Evolutionary conservation across 768 basidiomycete species (phyloP).

Genomic region (Mycena vulgaris): DNA sequence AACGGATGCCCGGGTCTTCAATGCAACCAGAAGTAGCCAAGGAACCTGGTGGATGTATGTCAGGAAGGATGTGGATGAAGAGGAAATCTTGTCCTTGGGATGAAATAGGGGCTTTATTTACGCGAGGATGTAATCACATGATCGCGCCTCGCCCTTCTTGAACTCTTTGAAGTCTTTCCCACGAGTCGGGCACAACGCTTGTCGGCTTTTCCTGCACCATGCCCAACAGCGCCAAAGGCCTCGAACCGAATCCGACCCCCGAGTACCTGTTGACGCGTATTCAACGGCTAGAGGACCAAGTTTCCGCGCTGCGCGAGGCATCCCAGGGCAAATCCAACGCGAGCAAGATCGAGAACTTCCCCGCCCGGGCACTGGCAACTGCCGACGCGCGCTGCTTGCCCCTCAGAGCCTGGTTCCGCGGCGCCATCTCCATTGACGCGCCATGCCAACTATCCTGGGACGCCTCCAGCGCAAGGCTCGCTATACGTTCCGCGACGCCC

Average conservation of each 20-base stretch:
- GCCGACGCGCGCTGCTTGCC: background rate
- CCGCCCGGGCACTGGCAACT: background rate
- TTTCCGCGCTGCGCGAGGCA: background rate
- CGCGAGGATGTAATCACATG: too few species aligned
- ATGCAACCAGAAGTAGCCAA: too few species aligned
- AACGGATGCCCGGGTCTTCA: too few species aligned
- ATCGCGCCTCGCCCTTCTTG: too few species aligned
- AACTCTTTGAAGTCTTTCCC: too few species aligned
- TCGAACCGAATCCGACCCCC: background rate
- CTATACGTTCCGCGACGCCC: background rate
- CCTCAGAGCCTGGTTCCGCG: background rate
- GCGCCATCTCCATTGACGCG: background rate
- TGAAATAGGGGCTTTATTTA: too few species aligned
- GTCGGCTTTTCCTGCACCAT: background rate
- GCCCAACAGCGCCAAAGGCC: background rate
- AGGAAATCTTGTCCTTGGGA: too few species aligned
- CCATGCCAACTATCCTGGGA: background rate
- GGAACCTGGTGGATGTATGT: too few species aligned
- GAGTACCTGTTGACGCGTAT: background rate
- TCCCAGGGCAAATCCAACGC: too few species aligned
- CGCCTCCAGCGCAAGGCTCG: background rate
- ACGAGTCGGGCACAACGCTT: too few species aligned
- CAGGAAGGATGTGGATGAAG: too few species aligned
- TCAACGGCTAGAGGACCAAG: background rate
- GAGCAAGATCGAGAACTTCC: too few species aligned